Conservation (phyloP, 441 rosid genomes). For the Jatropha multifida region DNA sequence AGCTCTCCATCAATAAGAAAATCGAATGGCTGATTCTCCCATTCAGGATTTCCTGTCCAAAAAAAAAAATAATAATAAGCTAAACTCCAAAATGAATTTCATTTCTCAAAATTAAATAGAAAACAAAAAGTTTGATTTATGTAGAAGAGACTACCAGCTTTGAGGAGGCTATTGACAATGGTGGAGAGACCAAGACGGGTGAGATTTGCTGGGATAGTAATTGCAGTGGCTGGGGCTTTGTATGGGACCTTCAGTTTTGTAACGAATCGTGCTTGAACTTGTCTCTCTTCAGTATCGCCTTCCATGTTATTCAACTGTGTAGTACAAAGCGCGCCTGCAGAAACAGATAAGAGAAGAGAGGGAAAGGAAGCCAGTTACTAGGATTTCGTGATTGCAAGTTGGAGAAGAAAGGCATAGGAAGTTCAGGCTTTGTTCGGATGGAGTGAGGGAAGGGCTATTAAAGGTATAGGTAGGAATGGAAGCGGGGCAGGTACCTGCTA, state of each 20-base stretch:
- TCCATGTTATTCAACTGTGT: conserved; percentile 24
- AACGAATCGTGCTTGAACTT: conserved; percentile 70
- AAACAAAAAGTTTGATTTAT: too few relatives aligned
- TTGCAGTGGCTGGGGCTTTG: conserved; percentile 52
- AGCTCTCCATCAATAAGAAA: conserved; percentile 92
- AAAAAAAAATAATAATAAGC: not conserved
- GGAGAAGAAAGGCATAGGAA: not conserved
- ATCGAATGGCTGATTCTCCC: conserved; percentile 85
- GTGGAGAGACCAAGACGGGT: conserved; percentile 89
- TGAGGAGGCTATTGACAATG: conserved; percentile 70
- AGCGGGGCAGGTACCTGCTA: too few relatives aligned
- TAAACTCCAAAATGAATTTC: not conserved
- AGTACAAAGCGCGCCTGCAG: not conserved
- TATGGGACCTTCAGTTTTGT: conserved; percentile 70
- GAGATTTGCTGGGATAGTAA: conserved; percentile 84
- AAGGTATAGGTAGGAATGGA: too few relatives aligned
- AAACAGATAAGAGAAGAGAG: conserved; percentile 4
- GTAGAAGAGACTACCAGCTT: conserved; percentile 44
- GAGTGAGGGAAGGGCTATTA: too few relatives aligned
- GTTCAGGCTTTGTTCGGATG: conserved; percentile 18
- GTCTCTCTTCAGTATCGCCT: conserved; percentile 46
- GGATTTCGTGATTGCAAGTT: not conserved
- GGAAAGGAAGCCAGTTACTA: not conserved
- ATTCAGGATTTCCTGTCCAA: conserved; percentile 57
- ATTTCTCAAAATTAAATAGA: too few relatives aligned